A percentile compares a stretch with the other conserved stretches of the same genome.
phyloP scores from a whole-genome alignment of 2,329 filamentous ascomycete genomes.

The Lasiodiplodia sp. region DNA sequence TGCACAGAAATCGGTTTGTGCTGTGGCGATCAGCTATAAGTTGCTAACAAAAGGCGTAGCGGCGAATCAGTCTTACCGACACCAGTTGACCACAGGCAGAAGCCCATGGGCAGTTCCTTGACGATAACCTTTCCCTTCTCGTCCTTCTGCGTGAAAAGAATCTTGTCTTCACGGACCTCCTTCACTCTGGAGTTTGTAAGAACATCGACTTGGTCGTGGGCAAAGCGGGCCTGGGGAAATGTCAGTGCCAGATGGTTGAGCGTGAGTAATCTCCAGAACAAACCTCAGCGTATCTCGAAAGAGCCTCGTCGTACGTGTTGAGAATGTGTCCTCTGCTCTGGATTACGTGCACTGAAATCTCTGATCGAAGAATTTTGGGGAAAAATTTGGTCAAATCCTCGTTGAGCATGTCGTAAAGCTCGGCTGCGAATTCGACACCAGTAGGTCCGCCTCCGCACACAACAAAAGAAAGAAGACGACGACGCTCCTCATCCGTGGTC shows the following conservation, averaged over 20 bases:
- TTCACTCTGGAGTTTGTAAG: slow-evolving; percentile 93
- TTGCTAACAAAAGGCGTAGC: background rate
- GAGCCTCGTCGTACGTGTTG: slow-evolving; percentile 96
- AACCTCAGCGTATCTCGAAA: slow-evolving; percentile 88
- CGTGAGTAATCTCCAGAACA: background rate
- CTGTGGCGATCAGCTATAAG: slow-evolving; percentile 30
- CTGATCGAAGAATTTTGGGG: slow-evolving; percentile 89
- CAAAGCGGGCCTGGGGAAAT: slow-evolving; percentile 70
- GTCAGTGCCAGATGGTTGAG: background rate
- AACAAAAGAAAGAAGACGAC: slow-evolving; percentile 91
- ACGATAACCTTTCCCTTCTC: slow-evolving; percentile 76
- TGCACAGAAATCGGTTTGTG: slow-evolving; percentile 82
- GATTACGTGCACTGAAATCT: slow-evolving; percentile 97
- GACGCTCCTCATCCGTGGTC: slow-evolving; percentile 85
- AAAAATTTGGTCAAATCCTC: slow-evolving; percentile 88
- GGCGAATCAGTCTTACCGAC: slow-evolving; percentile 60
- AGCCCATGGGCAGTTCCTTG: slow-evolving; percentile 94
- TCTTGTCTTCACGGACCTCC: slow-evolving; percentile 83
- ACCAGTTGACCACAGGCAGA: slow-evolving; percentile 97
- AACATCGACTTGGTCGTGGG: slow-evolving; percentile 88
- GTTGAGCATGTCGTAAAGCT: slow-evolving; percentile 94
- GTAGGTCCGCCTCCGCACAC: slow-evolving; percentile 94
- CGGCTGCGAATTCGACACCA: slow-evolving; percentile 96
- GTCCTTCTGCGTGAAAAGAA: slow-evolving; percentile 85
- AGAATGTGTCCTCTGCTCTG: slow-evolving; percentile 94